Conservation (phyloP, 2,329 filamentous ascomycete genomes). For the Aspergillus tamarii region DNA sequence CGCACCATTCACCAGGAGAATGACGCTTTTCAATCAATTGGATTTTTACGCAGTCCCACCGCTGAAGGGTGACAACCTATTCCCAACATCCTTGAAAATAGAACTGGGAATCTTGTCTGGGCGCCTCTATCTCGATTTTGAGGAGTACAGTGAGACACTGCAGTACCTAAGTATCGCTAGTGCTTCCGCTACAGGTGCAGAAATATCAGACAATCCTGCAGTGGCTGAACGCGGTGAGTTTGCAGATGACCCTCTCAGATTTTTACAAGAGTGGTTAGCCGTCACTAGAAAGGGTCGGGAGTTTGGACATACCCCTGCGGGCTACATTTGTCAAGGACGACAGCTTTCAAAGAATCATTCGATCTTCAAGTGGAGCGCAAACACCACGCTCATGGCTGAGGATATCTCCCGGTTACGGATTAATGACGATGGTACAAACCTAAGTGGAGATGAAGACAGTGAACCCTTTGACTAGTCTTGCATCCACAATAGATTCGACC, state of each 20-base stretch:
- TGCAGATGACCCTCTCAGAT: slow-evolving; percentile 24
- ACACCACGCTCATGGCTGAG: background rate
- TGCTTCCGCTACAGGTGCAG: background rate
- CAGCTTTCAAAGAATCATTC: slow-evolving; percentile 29
- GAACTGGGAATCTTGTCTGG: slow-evolving; percentile 66
- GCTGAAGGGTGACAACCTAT: background rate
- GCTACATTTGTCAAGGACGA: slow-evolving; percentile 37
- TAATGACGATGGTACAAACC: background rate
- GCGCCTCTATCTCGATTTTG: slow-evolving; percentile 54
- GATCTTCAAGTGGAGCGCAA: slow-evolving; percentile 25
- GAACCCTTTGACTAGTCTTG: background rate
- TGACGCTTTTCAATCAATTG: slow-evolving; percentile 62
- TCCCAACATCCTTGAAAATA: slow-evolving; percentile 49
- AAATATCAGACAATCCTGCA: background rate
- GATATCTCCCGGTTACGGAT: background rate
- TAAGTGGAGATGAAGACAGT: background rate
- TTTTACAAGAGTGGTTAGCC: slow-evolving; percentile 41
- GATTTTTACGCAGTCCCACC: slow-evolving; percentile 52
- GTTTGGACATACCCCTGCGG: slow-evolving; percentile 39
- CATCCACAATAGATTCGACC: background rate
- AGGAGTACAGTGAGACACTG: slow-evolving; percentile 27
- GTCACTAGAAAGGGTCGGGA: slow-evolving; percentile 38
- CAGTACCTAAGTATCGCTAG: background rate
- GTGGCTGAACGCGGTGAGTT: background rate
- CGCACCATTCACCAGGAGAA: slow-evolving; percentile 62